These are phyloP conservation scores for Cicer judaicum DNA, from an alignment of 306 rosid species.

Conservation along the genomic window DNA sequence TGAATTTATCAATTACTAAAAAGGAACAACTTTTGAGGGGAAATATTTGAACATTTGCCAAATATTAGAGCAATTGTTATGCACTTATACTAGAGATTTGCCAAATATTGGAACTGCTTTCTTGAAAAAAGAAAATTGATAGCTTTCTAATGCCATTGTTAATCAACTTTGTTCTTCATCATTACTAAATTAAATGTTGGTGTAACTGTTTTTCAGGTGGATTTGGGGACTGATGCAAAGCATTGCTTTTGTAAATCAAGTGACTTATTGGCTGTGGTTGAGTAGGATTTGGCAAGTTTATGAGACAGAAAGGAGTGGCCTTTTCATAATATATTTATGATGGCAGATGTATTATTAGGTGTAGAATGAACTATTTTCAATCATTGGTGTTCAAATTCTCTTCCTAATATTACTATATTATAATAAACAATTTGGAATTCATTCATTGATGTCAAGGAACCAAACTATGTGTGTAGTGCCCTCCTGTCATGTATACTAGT, in stretches of 20 bases:
- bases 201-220: constrained; percentile 68
- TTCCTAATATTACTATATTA: not conserved
- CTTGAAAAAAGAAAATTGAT: not conserved
- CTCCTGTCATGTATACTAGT: too few relatives aligned
- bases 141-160: not conserved
- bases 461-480: not conserved
- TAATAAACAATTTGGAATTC: not conserved
- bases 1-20: constrained; percentile 23
- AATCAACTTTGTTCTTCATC: not conserved
- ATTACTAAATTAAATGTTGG: not conserved
- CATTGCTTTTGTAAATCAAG: constrained; percentile 88
- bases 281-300: constrained; percentile 48
- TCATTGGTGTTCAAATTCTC: constrained; percentile 3
- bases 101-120: not conserved
- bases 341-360: constrained; percentile 25
- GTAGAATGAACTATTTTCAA: constrained; percentile 9
- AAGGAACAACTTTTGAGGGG: not conserved
- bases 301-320: not conserved
- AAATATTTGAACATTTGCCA: not conserved
- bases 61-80: constrained; percentile 13
- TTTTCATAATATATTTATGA: not conserved
- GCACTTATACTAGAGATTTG: not conserved
- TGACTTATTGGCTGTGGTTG: constrained; percentile 84
- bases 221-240: constrained; percentile 77
- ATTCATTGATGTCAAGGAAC: not conserved